Evolutionary conservation across 257 asterid species (phyloP).

Genomic region (Linaria vulgaris): DNA sequence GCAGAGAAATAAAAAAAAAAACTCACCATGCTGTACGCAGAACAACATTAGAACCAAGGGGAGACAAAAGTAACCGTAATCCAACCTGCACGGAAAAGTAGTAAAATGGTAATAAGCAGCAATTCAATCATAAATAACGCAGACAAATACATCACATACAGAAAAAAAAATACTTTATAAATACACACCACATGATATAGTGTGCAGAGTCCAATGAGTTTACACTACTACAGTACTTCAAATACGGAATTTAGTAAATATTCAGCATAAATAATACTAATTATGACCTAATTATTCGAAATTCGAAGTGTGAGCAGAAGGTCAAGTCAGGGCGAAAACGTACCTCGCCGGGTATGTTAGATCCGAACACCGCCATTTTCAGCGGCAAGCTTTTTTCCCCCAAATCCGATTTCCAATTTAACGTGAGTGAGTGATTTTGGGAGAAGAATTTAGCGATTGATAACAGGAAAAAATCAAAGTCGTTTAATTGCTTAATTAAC

Average conservation of each 20-base stretch:
- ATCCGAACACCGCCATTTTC: constrained; percentile 4
- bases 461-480: too few relatives aligned
- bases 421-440: too few relatives aligned
- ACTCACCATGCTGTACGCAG: constrained; percentile 86
- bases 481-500: too few relatives aligned
- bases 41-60: constrained; percentile 74
- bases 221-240: background rate
- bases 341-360: constrained; percentile 20
- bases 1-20: background rate
- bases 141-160: background rate
- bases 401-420: too few relatives aligned
- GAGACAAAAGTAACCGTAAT: constrained; percentile 62
- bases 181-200: background rate
- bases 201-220: background rate
- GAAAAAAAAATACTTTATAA: background rate
- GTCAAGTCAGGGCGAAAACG: background rate
- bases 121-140: constrained; percentile 1
- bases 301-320: constrained; percentile 7
- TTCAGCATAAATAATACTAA: background rate
- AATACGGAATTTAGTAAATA: background rate
- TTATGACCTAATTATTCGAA: constrained; percentile 3
- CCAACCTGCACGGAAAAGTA: constrained; percentile 59
- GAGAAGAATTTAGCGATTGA: too few relatives aligned
- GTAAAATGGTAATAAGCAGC: constrained; percentile 15
- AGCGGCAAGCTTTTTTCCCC: too few relatives aligned